Percentiles rank a stretch among this genome's conserved stretches.
Conservation (phyloP, 2,329 filamentous ascomycete species). For the Fusarium lateritium region DNA sequence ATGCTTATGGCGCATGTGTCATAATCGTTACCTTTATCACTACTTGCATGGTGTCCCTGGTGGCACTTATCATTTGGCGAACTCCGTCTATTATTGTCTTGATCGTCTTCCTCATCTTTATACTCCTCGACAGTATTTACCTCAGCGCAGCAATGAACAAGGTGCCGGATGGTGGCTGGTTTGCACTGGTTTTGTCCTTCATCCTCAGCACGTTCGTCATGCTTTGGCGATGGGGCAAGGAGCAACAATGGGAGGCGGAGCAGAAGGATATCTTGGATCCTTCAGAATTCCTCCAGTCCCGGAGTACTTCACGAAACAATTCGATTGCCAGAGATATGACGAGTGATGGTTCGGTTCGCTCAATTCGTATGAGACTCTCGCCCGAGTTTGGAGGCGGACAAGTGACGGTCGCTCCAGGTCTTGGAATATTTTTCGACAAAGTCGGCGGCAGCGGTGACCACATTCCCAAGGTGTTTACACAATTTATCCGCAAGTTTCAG, state of each 20-base stretch:
- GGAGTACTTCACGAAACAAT: constrained; percentile 46
- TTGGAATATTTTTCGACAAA: constrained; percentile 86
- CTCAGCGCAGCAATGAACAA: constrained; percentile 79
- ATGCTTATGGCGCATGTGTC: constrained; percentile 85
- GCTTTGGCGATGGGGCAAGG: constrained; percentile 85
- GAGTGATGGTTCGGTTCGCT: constrained; percentile 35
- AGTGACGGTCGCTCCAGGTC: constrained; percentile 66
- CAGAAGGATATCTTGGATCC: constrained; percentile 69
- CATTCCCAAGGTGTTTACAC: constrained; percentile 66
- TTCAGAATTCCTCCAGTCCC: constrained; percentile 56
- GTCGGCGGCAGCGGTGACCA: constrained; percentile 73
- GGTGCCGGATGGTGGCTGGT: constrained; percentile 83
- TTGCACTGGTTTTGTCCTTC: constrained; percentile 76
- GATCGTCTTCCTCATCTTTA: constrained; percentile 74
- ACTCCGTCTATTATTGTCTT: constrained; percentile 72
- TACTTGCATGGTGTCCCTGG: constrained; percentile 80
- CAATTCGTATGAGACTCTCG: constrained; percentile 50
- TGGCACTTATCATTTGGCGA: constrained; percentile 81
- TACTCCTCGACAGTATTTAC: constrained; percentile 77
- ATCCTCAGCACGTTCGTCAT: constrained; percentile 77
- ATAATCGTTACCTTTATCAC: constrained; percentile 86
- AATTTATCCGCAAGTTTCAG: constrained; percentile 80
- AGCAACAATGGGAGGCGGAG: constrained; percentile 82
- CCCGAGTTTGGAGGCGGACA: constrained; percentile 60
- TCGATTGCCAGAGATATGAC: constrained; percentile 39